These are phyloP conservation scores for Penicillium corylophilum DNA, from an alignment of 2,329 filamentous ascomycete species.

Conservation along the genomic window DNA sequence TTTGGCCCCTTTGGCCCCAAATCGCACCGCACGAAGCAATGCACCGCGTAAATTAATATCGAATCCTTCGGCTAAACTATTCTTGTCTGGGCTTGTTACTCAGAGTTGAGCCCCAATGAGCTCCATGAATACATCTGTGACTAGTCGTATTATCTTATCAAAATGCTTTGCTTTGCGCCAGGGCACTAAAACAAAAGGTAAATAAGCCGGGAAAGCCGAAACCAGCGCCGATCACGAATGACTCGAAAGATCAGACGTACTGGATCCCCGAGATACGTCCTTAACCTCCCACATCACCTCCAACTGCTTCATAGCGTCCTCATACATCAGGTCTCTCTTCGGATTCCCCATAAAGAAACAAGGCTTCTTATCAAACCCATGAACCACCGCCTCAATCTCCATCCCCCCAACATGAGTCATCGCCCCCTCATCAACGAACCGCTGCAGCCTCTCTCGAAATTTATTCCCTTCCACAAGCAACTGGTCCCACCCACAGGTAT, in stretches of 20 bases:
- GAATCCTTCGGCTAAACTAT: too few species aligned
- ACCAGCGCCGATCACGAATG: neutral
- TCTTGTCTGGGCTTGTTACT: too few species aligned
- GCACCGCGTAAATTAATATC: too few species aligned
- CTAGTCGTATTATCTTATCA: too few species aligned
- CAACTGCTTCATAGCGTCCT: slow-evolving; percentile 19
- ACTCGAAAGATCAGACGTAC: neutral
- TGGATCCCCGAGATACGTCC: neutral
- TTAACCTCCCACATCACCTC: slow-evolving; percentile 15
- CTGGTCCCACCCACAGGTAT: slow-evolving; percentile 26
- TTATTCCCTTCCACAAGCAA: slow-evolving; percentile 20
- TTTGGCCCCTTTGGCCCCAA: too few species aligned
- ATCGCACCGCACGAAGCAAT: too few species aligned
- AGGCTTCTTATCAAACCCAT: slow-evolving; percentile 26
- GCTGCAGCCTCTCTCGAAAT: slow-evolving; percentile 16
- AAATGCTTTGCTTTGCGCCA: too few species aligned
- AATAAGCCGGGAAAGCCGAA: neutral
- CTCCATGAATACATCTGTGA: too few species aligned
- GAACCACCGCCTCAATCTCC: slow-evolving; percentile 14
- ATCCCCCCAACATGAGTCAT: slow-evolving; percentile 16
- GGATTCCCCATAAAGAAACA: slow-evolving; percentile 14
- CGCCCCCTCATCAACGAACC: slow-evolving; percentile 10
- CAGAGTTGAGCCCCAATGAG: too few species aligned
- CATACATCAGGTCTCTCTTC: slow-evolving; percentile 17
- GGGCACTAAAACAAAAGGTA: neutral